Percentiles rank a stretch among this genome's conserved stretches.
Evolutionary conservation across 2,329 filamentous ascomycete species (phyloP).

Genomic region (Exophiala calicioides): DNA sequence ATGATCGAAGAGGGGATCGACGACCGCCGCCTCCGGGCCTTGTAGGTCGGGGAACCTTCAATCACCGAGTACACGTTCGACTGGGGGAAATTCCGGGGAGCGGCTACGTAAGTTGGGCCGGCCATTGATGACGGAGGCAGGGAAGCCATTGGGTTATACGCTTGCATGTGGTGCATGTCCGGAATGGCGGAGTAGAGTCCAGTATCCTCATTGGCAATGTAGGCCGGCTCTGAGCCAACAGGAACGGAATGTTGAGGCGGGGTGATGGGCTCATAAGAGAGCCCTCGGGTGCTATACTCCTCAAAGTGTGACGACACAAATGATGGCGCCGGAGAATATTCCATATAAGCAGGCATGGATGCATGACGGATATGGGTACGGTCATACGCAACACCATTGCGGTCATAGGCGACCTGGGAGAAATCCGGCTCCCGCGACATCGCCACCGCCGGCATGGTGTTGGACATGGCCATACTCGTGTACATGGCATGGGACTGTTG

Average conservation of each 20-base stretch:
- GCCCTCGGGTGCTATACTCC: conserved; percentile 92
- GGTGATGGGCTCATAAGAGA: conserved; percentile 95
- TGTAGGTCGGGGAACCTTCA: conserved; percentile 97
- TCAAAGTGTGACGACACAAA: conserved; percentile 99
- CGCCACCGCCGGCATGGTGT: conserved; percentile 64
- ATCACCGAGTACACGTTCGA: conserved; percentile 93
- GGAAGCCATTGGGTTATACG: conserved; percentile 86
- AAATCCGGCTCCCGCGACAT: conserved; percentile 91
- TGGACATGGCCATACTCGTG: conserved; percentile 68
- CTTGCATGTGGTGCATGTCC: conserved; percentile 74
- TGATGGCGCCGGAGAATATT: conserved; percentile 96
- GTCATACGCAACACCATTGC: conserved; percentile 81
- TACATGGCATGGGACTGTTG: conserved; percentile 73
- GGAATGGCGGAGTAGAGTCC: conserved; percentile 94
- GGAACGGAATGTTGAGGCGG: conserved; percentile 86
- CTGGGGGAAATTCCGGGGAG: conserved; percentile 64
- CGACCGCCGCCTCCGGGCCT: conserved; percentile 90
- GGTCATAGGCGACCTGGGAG: conserved; percentile 80
- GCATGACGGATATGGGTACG: conserved; percentile 88
- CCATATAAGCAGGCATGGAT: conserved; percentile 98
- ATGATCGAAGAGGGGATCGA: conserved; percentile 83
- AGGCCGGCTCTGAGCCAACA: conserved; percentile 84
- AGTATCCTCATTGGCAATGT: conserved; percentile 97
- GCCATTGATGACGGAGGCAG: conserved; percentile 82
- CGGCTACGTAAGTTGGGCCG: conserved; percentile 69